Evolutionary conservation across 306 rosid genomes (phyloP).

Genomic region (Lathyrus tuberosus): DNA sequence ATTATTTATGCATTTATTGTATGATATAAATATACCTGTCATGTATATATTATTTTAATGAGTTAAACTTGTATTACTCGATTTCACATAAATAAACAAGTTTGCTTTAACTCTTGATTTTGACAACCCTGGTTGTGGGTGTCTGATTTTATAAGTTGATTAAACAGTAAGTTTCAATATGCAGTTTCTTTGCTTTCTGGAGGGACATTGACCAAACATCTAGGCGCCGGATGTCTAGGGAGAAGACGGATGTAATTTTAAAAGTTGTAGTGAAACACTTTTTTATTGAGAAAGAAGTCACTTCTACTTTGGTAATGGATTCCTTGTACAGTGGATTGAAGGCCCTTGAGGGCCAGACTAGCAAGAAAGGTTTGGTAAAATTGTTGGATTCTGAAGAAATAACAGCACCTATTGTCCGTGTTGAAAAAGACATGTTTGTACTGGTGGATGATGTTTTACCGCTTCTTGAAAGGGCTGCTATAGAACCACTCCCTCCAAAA

Average conservation of each 20-base stretch:
- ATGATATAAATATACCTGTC: too few relatives aligned
- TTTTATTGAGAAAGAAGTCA: conserved; percentile 97
- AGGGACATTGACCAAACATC: conserved; percentile 86
- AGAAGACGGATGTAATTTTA: conserved; percentile 81
- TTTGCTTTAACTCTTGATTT: neutral
- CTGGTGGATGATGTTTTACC: conserved; percentile 86
- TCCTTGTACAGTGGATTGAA: conserved; percentile 95
- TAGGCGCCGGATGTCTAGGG: conserved; percentile 88
- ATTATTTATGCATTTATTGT: neutral
- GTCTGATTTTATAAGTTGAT: conserved; percentile 32
- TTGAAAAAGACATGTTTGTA: conserved; percentile 86
- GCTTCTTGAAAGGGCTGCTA: conserved; percentile 91
- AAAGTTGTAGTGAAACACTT: conserved; percentile 93
- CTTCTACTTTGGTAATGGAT: conserved; percentile 98
- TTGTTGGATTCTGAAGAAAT: conserved; percentile 77
- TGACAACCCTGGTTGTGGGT: neutral
- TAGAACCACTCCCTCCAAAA: conserved; percentile 97
- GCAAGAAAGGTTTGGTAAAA: conserved; percentile 64
- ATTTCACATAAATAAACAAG: neutral
- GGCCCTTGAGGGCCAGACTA: conserved; percentile 91
- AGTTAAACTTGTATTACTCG: too few relatives aligned
- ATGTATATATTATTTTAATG: too few relatives aligned
- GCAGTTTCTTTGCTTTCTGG: conserved; percentile 94
- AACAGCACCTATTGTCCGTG: conserved; percentile 88
- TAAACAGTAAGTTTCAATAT: conserved; percentile 32